Conservation (phyloP, 352 stramenopile species). For the Globisporangium orthogonon region DNA sequence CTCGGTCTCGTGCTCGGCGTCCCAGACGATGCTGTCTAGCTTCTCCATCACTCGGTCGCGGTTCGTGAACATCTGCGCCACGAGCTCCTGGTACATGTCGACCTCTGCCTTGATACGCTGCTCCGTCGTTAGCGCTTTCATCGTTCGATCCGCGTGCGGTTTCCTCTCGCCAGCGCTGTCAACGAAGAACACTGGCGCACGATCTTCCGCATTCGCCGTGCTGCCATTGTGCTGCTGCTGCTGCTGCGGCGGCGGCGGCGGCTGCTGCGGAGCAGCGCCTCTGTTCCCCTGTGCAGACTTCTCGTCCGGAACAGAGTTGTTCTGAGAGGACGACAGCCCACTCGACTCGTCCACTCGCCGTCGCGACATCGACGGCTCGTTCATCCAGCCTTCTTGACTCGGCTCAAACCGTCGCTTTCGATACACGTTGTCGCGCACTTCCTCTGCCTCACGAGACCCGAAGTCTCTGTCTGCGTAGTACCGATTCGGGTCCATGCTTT, state of each 20-base stretch:
- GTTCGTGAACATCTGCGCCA: constrained; percentile 48
- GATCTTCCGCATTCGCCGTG: background rate
- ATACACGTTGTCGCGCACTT: constrained; percentile 5
- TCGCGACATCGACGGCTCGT: constrained; percentile 3
- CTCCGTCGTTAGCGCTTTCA: constrained; percentile 16
- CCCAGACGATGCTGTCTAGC: constrained; percentile 38
- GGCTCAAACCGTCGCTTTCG: constrained; percentile 13
- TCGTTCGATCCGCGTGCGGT: constrained; percentile 15
- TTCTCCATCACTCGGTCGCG: constrained; percentile 24
- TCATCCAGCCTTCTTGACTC: constrained; percentile 2
- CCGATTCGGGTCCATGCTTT: constrained; percentile 1
- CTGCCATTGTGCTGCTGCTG: background rate
- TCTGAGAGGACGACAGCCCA: background rate
- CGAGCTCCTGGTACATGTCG: constrained; percentile 52
- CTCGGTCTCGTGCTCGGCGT: constrained; percentile 16
- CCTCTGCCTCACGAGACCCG: background rate
- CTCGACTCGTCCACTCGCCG: background rate
- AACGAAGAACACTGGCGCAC: constrained; percentile 11
- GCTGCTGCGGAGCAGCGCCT: background rate
- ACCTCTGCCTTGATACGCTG: constrained; percentile 33
- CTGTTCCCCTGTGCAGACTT: background rate
- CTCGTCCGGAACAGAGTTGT: background rate
- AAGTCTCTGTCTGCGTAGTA: background rate
- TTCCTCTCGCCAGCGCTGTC: constrained; percentile 39
- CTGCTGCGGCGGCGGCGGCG: too few species aligned